Base-by-base conservation (phyloP, 2,329 filamentous ascomycete species). In the Fusarium napiforme region DNA sequence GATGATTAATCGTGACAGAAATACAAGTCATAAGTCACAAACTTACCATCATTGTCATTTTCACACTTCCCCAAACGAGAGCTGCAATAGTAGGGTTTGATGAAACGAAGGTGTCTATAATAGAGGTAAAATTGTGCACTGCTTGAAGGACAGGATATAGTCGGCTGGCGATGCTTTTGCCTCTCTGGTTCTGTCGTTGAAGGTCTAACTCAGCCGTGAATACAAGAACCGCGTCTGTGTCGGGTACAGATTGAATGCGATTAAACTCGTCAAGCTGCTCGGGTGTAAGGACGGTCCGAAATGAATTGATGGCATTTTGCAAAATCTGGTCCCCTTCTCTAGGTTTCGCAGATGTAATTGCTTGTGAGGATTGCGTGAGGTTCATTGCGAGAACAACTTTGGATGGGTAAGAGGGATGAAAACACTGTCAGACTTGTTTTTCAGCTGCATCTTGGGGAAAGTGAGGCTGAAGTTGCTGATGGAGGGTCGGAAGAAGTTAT, bases 51-150 rank as follows among this genome's bases (percentile, higher is more conserved):
- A 60, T 39, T 2, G 62, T 46, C n/a, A 86, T 67, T 65, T 82
- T 83, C 7, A 85, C 75, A 46, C 81, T 83, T 4, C 84, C 84
- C 85, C 83, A 86, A 26, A 86, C 78, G 4, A 85, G 73, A 8
- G 82, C 82, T 11, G 84, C 81, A 30, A 84, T 80, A 28, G 77
- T 72, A 2, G 80, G 80, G 60, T 83, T 69, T 0, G 82, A 80
- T 3, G 81, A 82, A 30, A 82, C 79, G n/a, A 81, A 82, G 2
- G 80, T 83, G 23, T 82, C 79, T 5, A 84, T 60, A 19, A 84
- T 60, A 21, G 74, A 50, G 10, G 80, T 81, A 60, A 85, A 85
- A 4, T 79, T 75, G 21, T 82, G 80, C 9, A 84, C 76, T 11
- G 81, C 83, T 18, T 79, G 69, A 16, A 86, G 75, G 18, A 85